Conservation (phyloP, 257 asterid species). For the Datura wrightii region DNA sequence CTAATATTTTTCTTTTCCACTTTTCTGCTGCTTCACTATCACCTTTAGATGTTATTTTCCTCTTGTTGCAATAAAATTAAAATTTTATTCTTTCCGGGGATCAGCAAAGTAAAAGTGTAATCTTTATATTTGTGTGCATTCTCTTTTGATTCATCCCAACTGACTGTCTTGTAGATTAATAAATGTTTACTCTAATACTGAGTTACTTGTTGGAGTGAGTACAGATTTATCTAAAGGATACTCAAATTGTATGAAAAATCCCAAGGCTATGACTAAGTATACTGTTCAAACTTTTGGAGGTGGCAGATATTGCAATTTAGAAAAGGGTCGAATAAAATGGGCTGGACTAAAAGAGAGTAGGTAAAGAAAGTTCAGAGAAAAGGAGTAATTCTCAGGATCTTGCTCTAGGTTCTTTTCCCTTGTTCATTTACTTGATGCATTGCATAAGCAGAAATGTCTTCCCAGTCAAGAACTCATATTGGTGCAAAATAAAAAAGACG, state of each 20-base stretch:
- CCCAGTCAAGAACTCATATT: background rate
- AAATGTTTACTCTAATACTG: background rate
- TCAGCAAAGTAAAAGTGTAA: background rate
- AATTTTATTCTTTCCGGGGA: background rate
- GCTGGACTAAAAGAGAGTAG: background rate
- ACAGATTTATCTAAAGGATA: background rate
- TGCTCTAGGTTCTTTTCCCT: background rate
- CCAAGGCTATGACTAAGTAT: background rate
- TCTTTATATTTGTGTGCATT: background rate
- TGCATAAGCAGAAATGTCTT: constrained; percentile 19
- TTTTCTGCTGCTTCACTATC: background rate
- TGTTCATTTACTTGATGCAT: constrained; percentile 11
- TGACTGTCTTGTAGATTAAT: background rate
- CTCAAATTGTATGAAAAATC: background rate
- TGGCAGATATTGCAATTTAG: background rate
- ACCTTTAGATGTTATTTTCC: background rate
- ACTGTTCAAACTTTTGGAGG: background rate
- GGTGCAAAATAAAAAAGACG: background rate
- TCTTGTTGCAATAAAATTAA: background rate
- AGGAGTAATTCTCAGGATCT: background rate
- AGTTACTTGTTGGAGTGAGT: background rate
- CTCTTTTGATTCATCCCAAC: background rate
- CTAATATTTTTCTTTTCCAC: no score
- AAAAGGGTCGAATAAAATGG: background rate
- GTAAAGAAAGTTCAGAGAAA: background rate